Evolutionary conservation across 2,329 filamentous ascomycete genomes (phyloP), one percentile per base, ranked within the genome.

Genomic region (Colletotrichum scovillei): DNA sequence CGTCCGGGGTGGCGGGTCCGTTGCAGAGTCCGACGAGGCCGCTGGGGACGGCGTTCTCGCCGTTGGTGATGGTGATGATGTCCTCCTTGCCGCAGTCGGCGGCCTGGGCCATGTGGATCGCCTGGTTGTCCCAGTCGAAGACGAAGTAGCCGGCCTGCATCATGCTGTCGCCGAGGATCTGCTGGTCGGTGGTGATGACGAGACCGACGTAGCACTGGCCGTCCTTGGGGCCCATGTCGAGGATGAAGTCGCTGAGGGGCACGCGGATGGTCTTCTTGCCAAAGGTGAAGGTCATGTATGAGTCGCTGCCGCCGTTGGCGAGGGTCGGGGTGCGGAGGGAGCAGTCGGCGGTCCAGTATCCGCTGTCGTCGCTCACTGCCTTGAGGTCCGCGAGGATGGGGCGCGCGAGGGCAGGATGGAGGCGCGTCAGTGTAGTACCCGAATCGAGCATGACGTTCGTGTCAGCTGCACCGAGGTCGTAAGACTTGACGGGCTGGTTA

Each of bases 401-500:
- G 5, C 76, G 71, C n/a, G 86, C 86, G 8, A 88, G 78, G 1
- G 78, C 55, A 11, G 80, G 75, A 22, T 87, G 87, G 49, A 90
- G 82, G 24, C 85, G 82, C 4, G 81, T 84, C 14, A 89, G 78
- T 0, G 88, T 89, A 1, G 87, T 86, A 64, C 88, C 88, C 2
- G 86, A 87, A 80, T 90, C 88, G 64, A 90, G 82, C 78, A 88
- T 82, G 26, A 87, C 84, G 60, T 82, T 83, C 11, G 81, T 76
- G 28, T 86, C 84, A 7, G 78, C 71, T 1, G 69, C 74, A 2
- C 67, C 55, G 1, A 84, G 76, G 19, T 73, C 63, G 74, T 79
- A 81, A 9, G 52, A 56, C 60, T 71, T 78, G 49, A 77, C 28
- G 0, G 77, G 71, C 7, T 72, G 55, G 26, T 69, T 76, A n/a